Base-by-base conservation (phyloP, 2,329 filamentous ascomycete genomes). In the Knufia petricola region DNA sequence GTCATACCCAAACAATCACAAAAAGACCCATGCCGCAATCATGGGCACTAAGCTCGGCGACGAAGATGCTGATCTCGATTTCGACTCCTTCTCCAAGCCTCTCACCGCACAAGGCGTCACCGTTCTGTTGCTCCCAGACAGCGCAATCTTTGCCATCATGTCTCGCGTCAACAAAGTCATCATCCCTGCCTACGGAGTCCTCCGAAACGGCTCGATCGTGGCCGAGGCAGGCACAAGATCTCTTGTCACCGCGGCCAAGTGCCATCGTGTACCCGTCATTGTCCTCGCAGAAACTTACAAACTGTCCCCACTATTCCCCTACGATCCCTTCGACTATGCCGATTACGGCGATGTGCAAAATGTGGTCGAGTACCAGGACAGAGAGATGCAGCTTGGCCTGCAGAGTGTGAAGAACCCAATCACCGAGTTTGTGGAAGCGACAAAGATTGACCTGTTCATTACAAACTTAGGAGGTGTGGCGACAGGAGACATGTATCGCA, bases 121-220 rank as follows among this genome's bases (percentile, higher is more conserved):
- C 1, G 84, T 94, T 36, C 85, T 95, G 58, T 77, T 86, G 52
- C 82, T 96, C 48, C 81, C 87, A 37, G 89, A 94, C 65, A 84
- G 82, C 6, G 85, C 87, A 8, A 77, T 94, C 47, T 94, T 89
- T 69, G 88, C 89, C 1, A 85, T 96, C 60, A 96, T 98, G 86
- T 85, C 89, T 7, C 81, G 85, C 52, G 87, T 95, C 59, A 94
- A 90, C 73, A 95, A 95, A 70, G 90, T 98, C 52, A 85, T 98
- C 42, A 74, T 98, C 4, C 84, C 85, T 10, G 90, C 90, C 4
- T 84, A 89, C 61, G 84, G 85, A 2, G 86, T 98, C 23, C 80
- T 94, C 39, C 86, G 87, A 43, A 92, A 94, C 60, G 92, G 92
- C 45, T 85, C 85, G 4, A 78, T 95, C 21, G 76, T 96, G 23